A percentile compares a stretch with the other conserved stretches of the same genome.
Evolutionary conservation across 2,329 filamentous ascomycete genomes (phyloP).

Genomic region (Pseudogymnoascus sp.): DNA sequence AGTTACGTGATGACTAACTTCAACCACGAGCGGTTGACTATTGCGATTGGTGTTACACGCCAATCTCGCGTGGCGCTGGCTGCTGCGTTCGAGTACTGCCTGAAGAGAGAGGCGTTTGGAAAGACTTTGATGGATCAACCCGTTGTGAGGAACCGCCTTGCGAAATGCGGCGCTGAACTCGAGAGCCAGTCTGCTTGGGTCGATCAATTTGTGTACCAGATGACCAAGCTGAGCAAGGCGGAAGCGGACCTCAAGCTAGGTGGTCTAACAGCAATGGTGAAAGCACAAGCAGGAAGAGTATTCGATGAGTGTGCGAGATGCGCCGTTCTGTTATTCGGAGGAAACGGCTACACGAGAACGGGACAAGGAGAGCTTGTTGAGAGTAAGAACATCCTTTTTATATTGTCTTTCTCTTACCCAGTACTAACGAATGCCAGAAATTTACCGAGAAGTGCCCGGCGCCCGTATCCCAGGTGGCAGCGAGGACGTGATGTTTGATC

Average conservation of each 20-base stretch:
- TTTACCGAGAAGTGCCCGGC: slow-evolving; percentile 56
- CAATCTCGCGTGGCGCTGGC: slow-evolving; percentile 52
- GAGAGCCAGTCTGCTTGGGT: slow-evolving; percentile 67
- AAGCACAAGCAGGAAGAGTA: slow-evolving; percentile 65
- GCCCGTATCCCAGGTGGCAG: slow-evolving; percentile 58
- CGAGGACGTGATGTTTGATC: slow-evolving; percentile 65
- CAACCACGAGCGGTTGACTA: slow-evolving; percentile 66
- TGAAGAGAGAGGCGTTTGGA: slow-evolving; percentile 60
- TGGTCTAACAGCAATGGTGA: slow-evolving; percentile 62
- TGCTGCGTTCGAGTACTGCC: slow-evolving; percentile 52
- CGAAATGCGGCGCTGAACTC: slow-evolving; percentile 59
- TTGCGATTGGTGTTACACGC: slow-evolving; percentile 56
- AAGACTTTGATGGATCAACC: slow-evolving; percentile 65
- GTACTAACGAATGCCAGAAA: slow-evolving; percentile 31
- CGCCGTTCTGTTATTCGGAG: slow-evolving; percentile 64
- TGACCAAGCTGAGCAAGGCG: slow-evolving; percentile 51
- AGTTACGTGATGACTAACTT: slow-evolving; percentile 70
- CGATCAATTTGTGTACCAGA: slow-evolving; percentile 61
- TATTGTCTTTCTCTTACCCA: neutral
- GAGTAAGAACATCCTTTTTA: slow-evolving; percentile 21
- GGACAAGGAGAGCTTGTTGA: slow-evolving; percentile 66
- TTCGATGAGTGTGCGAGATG: slow-evolving; percentile 63
- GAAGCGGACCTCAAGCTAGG: slow-evolving; percentile 58
- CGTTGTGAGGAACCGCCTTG: slow-evolving; percentile 64
- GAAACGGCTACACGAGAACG: slow-evolving; percentile 61